These are phyloP conservation scores for Spizellomyces punctatus DNA, from an alignment of 192 early-diverging fungal species.

Conservation along the genomic window DNA sequence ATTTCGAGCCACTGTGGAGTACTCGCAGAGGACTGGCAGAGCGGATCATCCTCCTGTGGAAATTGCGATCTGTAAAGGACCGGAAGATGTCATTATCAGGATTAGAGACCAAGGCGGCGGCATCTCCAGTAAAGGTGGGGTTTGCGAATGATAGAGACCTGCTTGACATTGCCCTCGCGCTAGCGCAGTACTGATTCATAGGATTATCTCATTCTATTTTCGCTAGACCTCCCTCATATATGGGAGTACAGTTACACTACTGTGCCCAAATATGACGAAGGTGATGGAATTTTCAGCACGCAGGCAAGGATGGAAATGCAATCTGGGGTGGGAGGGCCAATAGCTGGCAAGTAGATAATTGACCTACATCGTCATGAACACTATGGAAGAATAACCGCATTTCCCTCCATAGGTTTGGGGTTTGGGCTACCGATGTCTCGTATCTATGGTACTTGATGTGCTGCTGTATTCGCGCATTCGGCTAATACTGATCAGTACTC, in stretches of 20 bases:
- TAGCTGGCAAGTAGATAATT: conserved; percentile 55
- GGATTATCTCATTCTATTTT: not conserved
- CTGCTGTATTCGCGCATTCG: not conserved
- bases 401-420: conserved; percentile 50
- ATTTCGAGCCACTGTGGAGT: conserved; percentile 76
- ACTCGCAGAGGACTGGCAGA: conserved; percentile 28
- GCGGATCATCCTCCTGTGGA: conserved; percentile 75
- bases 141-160: not conserved
- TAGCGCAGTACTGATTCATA: not conserved
- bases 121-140: conserved; percentile 64
- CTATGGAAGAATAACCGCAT: not conserved
- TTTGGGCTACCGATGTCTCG: conserved; percentile 86
- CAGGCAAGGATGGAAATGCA: conserved; percentile 81
- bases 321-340: conserved; percentile 88
- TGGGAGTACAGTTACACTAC: conserved; percentile 97
- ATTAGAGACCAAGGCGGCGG: conserved; percentile 93
- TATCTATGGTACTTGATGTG: conserved; percentile 61
- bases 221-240: conserved; percentile 65
- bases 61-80: conserved; percentile 79
- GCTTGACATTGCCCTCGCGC: not conserved
- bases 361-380: not conserved
- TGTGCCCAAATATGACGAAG: conserved; percentile 67
- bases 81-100: conserved; percentile 79
- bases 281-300: conserved; percentile 68
- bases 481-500: not conserved